These are phyloP conservation scores for Verticillium zaregamsianum DNA, from an alignment of 2,329 filamentous ascomycete species.

Conservation along the genomic window DNA sequence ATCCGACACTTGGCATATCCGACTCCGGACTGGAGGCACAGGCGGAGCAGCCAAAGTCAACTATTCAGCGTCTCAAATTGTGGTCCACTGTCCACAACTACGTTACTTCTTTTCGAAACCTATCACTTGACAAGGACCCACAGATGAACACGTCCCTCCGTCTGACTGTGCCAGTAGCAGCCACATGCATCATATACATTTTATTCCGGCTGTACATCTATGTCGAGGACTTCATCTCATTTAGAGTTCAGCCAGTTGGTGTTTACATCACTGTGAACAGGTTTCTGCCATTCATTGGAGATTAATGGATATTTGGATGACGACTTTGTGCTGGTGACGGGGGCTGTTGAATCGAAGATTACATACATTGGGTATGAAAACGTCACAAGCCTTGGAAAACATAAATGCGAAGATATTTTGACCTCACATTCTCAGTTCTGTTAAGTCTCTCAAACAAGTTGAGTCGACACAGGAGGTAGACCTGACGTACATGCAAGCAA, in stretches of 20 bases:
- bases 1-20: background rate
- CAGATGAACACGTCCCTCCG: background rate
- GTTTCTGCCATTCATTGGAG: slow-evolving; percentile 2
- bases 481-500: too few species aligned
- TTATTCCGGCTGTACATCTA: background rate
- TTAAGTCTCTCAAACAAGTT: too few species aligned
- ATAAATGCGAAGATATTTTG: too few species aligned
- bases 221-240: slow-evolving; percentile 1
- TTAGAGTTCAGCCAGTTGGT: slow-evolving; percentile 1
- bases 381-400: too few species aligned
- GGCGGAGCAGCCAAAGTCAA: background rate
- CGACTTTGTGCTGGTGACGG: too few species aligned
- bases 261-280: background rate
- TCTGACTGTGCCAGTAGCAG: background rate
- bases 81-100: background rate
- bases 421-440: too few species aligned
- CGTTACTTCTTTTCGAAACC: background rate
- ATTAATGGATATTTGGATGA: background rate
- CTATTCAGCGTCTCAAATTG: background rate
- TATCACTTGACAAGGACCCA: background rate
- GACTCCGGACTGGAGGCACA: background rate
- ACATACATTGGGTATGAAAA: too few species aligned
- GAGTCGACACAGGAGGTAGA: too few species aligned
- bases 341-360: too few species aligned
- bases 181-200: background rate